Evolutionary conservation across 2,329 filamentous ascomycete genomes (phyloP).

Genomic region (Talaromyces verruculosus): DNA sequence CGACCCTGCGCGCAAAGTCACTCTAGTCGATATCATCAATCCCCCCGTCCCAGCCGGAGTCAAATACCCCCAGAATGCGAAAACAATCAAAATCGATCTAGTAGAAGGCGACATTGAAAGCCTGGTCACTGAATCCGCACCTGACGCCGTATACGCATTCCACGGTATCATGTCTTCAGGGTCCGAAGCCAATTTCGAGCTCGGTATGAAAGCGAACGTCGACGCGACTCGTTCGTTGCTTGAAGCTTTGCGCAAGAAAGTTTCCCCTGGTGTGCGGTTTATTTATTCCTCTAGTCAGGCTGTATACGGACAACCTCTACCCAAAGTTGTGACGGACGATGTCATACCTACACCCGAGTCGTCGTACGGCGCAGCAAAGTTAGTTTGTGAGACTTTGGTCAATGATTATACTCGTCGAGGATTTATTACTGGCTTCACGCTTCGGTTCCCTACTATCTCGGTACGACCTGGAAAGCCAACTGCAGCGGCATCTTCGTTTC

Average conservation of each 20-base stretch:
- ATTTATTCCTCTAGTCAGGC: conserved; percentile 64
- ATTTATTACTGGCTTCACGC: conserved; percentile 57
- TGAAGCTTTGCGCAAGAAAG: conserved; percentile 51
- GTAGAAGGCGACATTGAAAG: conserved; percentile 37
- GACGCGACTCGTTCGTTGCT: conserved; percentile 59
- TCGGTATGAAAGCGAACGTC: conserved; percentile 61
- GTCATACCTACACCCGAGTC: conserved; percentile 60
- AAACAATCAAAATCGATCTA: conserved; percentile 55
- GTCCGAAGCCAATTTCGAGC: conserved; percentile 61
- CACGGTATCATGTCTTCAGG: conserved; percentile 68
- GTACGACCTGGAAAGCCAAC: conserved; percentile 62
- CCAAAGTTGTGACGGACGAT: conserved; percentile 52
- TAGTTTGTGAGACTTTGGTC: conserved; percentile 61
- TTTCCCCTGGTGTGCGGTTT: conserved; percentile 56
- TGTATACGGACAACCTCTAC: conserved; percentile 61
- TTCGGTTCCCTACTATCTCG: conserved; percentile 62
- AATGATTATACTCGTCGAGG: conserved; percentile 64
- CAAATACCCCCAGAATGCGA: conserved; percentile 53
- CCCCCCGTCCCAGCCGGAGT: conserved; percentile 53
- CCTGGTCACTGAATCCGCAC: conserved; percentile 41
- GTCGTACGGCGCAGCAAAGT: conserved; percentile 64
- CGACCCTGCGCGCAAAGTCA: conserved; percentile 49
- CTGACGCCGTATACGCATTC: conserved; percentile 60
- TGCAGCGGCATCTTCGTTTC: conserved; percentile 62
- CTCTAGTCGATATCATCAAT: conserved; percentile 58